Evolutionary conservation across 805 yeast species (phyloP), one percentile per base, ranked within the genome.

Genomic region (Kuraishia ogatae): DNA sequence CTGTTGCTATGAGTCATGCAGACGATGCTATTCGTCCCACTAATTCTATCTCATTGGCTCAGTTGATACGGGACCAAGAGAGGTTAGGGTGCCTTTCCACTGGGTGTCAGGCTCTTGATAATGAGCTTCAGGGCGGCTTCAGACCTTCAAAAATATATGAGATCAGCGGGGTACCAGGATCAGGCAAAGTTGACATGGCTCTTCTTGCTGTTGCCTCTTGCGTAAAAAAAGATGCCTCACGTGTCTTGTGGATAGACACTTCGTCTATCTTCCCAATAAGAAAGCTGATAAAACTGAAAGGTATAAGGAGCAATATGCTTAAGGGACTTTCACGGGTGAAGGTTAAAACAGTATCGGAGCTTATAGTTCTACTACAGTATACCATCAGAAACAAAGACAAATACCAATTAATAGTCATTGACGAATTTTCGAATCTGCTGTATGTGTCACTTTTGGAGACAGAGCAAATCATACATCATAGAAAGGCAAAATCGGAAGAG

Each of bases 361-460:
- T 50, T n/a, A n/a, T 39, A 6, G 49, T 47, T 20, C 49, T 47
- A 22, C 24, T 47, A 4, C 49, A 22, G 39, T 17, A 35, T 10
- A 39, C 63, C 1, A 54, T 66, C n/a, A 61, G 66, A 22, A 53
- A 56, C 2, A 11, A 51, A 1, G 57, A 63, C n/a, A 48, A 55
- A 0, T 68, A 61, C 50, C 61, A 59, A 11, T 48, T 67, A 49
- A 57, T 68, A 1, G 43, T 69, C 2, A 54, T 69, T 1, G 71
- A 67, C 46, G 65, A 64, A 19, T 69, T 68, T 55, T 47, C 49
- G 13, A 64, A 64, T 43, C 59, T 48, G 2, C 47, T 66, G 6
- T 66, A 63, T 54, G 61, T 20, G 21, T 13, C 49, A 11, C 49
- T 47, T 20, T 22, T 47, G 24, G 49, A 47, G 49, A 20, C 22